Base-by-base conservation (phyloP, 805 yeast species). In the Sungouiella thailandica region DNA sequence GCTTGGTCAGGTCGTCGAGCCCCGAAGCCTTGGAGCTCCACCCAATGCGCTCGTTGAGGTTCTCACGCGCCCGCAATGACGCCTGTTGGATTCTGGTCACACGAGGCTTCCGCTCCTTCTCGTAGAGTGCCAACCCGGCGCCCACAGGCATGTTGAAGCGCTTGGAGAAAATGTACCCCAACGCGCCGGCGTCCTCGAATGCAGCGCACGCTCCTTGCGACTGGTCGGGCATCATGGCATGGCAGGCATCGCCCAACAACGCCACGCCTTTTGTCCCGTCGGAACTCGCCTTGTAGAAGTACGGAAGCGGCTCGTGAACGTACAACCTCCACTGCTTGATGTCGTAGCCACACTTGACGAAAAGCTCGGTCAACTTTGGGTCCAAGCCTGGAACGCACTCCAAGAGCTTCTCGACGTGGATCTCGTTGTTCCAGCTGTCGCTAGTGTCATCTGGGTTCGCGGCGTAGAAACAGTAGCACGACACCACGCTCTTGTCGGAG, bases 11-110 rank as follows among this genome's bases (percentile, higher is more conserved):
- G 10, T 41, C 42, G 17, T 43, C 36, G n/a, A 43, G 35, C 18
- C 39, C 39, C 3, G 29, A 7, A 7, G 48, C 48, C 15, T 32
- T 30, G 4, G 53, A 42, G 28, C 55, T 47, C 55, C 55, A 55
- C 7, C 60, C 59, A 26, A 55, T 55, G 31, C 60, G 43, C 35
- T 55, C 59, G 30, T 54, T 55, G 32, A 55, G 39, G 34, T 55
- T 53, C 35, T 55, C 58, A 20, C 61, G 37, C 2, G 61, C 61
- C 28, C 56, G 37, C 39, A 55, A 45, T 4, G 59, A 54, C 11
- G 58, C 58, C n/a, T 47, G 49, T 36, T 56, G 61, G 17, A 56
- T 50, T 30, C 44, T 44, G 11, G 58, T 53, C 5, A 54, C 61
- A 17, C 61, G 44, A n/a, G 52, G 53, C 37, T 47, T 47, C 22